Conservation (phyloP, 176 grass and related monocot species). For the Oryza officinalis region DNA sequence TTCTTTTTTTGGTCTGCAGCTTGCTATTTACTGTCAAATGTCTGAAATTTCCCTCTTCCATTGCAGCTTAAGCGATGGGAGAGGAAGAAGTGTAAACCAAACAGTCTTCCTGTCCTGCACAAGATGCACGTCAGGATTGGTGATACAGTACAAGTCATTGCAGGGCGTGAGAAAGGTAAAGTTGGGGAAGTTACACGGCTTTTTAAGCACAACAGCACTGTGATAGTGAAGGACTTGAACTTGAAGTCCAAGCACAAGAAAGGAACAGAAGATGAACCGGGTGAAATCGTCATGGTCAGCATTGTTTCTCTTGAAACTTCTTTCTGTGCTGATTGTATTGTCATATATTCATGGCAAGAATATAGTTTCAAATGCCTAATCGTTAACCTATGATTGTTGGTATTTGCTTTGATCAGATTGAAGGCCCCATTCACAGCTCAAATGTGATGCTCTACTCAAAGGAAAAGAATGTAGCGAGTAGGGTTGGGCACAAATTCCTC, state of each 20-base stretch:
- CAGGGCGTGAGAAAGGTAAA: conserved; percentile 91
- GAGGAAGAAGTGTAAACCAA: conserved; percentile 91
- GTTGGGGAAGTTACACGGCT: conserved; percentile 68
- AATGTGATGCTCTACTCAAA: conserved; percentile 96
- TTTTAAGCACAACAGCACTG: conserved; percentile 92
- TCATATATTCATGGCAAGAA: not conserved
- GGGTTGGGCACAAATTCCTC: conserved; percentile 80
- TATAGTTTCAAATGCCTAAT: conserved; percentile 9
- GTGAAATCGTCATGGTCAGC: conserved; percentile 85
- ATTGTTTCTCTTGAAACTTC: not conserved
- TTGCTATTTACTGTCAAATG: not conserved
- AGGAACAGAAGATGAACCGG: conserved; percentile 74
- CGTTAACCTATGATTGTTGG: not conserved
- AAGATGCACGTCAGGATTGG: conserved; percentile 97
- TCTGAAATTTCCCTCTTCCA: not conserved
- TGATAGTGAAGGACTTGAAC: conserved; percentile 87
- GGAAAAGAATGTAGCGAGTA: conserved; percentile 80
- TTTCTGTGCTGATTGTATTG: not conserved
- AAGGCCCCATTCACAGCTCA: conserved; percentile 94
- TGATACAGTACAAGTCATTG: conserved; percentile 82
- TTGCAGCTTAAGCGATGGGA: conserved; percentile 90
- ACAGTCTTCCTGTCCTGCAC: conserved; percentile 82
- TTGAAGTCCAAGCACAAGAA: conserved; percentile 98
- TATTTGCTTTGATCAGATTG: conserved; percentile 53
- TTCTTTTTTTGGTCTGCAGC: not conserved